Evolutionary conservation across 306 rosid species (phyloP).

Genomic region (Prunus salicina): DNA sequence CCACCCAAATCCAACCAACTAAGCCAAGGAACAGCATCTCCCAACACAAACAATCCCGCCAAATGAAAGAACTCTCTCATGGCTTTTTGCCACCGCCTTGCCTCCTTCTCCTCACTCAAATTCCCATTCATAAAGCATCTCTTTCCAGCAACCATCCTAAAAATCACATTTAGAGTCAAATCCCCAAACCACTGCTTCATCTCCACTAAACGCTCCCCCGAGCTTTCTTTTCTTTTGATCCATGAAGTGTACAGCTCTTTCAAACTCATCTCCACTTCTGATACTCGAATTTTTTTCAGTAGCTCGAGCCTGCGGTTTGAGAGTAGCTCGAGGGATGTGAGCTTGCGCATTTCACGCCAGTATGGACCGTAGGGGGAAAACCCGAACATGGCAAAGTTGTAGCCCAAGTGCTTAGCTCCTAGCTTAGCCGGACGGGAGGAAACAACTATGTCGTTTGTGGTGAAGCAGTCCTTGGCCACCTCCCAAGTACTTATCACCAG

Average conservation of each 20-base stretch:
- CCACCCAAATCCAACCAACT: constrained; percentile 42
- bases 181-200: constrained; percentile 43
- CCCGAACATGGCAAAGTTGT: constrained; percentile 41
- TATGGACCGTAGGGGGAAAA: constrained; percentile 31
- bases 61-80: constrained; percentile 19
- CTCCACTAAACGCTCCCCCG: constrained; percentile 18
- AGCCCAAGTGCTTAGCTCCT: constrained; percentile 17
- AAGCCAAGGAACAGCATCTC: constrained; percentile 42
- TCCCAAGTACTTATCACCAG: constrained; percentile 36
- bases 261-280: constrained; percentile 24
- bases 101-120: not conserved
- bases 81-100: constrained; percentile 5
- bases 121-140: constrained; percentile 15
- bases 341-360: constrained; percentile 42
- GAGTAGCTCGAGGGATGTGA: constrained; percentile 30
- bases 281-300: constrained; percentile 21
- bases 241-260: constrained; percentile 28
- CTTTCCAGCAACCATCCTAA: constrained; percentile 33
- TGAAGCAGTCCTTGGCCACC: constrained; percentile 44
- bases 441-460: constrained; percentile 29
- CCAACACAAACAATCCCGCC: constrained; percentile 26
- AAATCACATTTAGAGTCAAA: constrained; percentile 32
- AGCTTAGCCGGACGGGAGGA: constrained; percentile 29
- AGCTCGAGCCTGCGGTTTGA: constrained; percentile 40
- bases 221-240: constrained; percentile 2